phyloP scores from a whole-genome alignment of 345 rosid genomes.

The Dipteronia dyeriana region DNA sequence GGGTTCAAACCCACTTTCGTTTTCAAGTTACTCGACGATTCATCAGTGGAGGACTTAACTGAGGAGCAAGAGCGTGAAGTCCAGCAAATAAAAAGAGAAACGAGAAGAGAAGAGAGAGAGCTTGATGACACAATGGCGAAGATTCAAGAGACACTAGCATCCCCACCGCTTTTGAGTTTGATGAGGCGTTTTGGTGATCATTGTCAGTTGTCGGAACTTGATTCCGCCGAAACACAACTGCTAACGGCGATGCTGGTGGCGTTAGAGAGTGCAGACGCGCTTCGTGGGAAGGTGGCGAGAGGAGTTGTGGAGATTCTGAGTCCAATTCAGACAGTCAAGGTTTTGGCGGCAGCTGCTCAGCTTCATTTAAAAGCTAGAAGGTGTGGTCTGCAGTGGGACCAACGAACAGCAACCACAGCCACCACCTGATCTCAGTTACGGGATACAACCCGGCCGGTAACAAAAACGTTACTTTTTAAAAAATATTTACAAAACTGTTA shows the following conservation, averaged over 20 bases:
- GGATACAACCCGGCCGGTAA: too few species aligned
- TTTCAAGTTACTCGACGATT: slow-evolving; percentile 27
- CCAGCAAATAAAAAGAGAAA: slow-evolving; percentile 24
- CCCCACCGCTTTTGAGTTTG: slow-evolving; percentile 25
- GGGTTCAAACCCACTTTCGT: slow-evolving; percentile 30
- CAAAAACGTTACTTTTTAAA: too few species aligned
- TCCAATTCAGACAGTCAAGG: slow-evolving; percentile 34
- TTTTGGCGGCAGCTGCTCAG: slow-evolving; percentile 29
- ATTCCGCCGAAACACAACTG: slow-evolving; percentile 26
- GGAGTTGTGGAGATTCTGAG: slow-evolving; percentile 30
- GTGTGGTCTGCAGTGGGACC: slow-evolving; percentile 22
- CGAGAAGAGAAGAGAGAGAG: slow-evolving; percentile 34
- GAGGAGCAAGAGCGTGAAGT: slow-evolving; percentile 29
- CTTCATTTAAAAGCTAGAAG: slow-evolving; percentile 34
- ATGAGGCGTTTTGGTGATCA: slow-evolving; percentile 24
- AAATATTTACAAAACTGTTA: too few species aligned
- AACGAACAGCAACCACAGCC: background rate
- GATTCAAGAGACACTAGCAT: slow-evolving; percentile 46
- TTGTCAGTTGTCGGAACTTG: slow-evolving; percentile 20
- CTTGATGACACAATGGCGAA: slow-evolving; percentile 38
- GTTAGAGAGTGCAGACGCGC: slow-evolving; percentile 32
- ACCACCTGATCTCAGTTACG: background rate
- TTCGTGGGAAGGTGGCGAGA: slow-evolving; percentile 21
- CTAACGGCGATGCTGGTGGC: slow-evolving; percentile 24
- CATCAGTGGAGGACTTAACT: slow-evolving; percentile 20